These are phyloP conservation scores for Moesziomyces globuligerus DNA, from an alignment of 1,284 basidiomycete species.

Conservation along the genomic window DNA sequence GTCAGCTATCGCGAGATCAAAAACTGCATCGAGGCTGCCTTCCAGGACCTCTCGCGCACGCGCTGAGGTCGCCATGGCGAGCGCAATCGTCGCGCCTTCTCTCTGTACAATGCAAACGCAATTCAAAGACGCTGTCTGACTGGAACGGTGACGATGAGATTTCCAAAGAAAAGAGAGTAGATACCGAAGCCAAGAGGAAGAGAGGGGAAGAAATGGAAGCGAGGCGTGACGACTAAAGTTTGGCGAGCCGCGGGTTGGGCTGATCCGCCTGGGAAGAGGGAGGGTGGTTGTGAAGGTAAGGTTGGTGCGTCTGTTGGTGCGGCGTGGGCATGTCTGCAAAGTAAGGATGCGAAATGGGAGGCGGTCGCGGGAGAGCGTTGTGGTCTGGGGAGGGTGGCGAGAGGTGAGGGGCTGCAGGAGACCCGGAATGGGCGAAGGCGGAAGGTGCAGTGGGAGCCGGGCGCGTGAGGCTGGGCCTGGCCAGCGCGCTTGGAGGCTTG, in stretches of 20 bases:
- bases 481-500: too few relatives aligned
- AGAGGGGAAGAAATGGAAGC: background rate
- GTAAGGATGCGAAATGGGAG: conserved; percentile 21
- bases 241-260: conserved; percentile 17
- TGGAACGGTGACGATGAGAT: conserved; percentile 15
- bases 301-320: conserved; percentile 14
- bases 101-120: background rate
- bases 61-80: conserved; percentile 12
- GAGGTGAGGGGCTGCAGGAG: too few relatives aligned
- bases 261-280: conserved; percentile 4
- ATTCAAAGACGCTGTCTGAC: too few relatives aligned
- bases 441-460: too few relatives aligned
- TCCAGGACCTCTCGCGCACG: conserved; percentile 54
- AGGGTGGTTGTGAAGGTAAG: conserved; percentile 9
- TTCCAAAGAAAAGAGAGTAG: background rate
- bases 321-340: conserved; percentile 16
- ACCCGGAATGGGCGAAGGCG: too few relatives aligned
- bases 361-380: background rate
- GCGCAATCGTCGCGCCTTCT: too few relatives aligned
- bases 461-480: background rate
- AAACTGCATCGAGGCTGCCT: conserved; percentile 61
- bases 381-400: too few relatives aligned
- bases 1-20: conserved; percentile 86
- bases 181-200: background rate
- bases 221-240: conserved; percentile 13